Evolutionary conservation across 768 basidiomycete species (phyloP), one percentile per base, ranked within the genome.

Genomic region (Pulveroboletus ravenelii): DNA sequence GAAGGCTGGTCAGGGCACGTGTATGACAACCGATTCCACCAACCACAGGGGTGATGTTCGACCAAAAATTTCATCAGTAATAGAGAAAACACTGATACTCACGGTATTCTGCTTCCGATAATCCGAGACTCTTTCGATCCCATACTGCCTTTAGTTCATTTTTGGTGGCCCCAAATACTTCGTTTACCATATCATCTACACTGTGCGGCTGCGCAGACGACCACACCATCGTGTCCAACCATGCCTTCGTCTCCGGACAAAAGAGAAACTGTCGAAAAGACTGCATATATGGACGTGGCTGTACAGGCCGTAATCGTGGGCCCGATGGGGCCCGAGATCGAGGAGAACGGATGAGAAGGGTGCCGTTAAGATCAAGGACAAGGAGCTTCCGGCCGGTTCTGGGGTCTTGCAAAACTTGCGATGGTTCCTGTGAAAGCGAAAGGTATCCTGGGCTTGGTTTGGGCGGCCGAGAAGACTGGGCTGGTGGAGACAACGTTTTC

Each of bases 191-290:
- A 57, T 84, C 82, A 0, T 70, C 65, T 9, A 90, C 89, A 61
- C 80, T 89, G 44, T 84, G 83, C 2, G 89, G 87, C 61, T 90
- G 87, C 5, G 90, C 90, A 3, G 85, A 88, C 61, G 85, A 88
- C 90, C 90, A 93, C 5, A 93, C 78, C 86, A 92, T 92, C 5
- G 85, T 82, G 51, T 90, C 87, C 17, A 91, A 74, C 85, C 87
- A 89, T 13, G 60, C 58, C 31, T 67, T 71, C n/a, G 83, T 88
- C 15, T 71, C 56, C 0, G 76, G 68, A 43, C 82, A 79, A 56
- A 89, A 82, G 2, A 90, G 66, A 60, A 86, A 91, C 3, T 74
- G 64, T 5, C 74, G 62, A 57, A 91, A 87, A 2, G 83, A 65
- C 5, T 67, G 50, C 57, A 90, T 72, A 64, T 84, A 92, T 0